Conservation (phyloP, 1,284 basidiomycete species). For the Bondarzewia mesenterica region DNA sequence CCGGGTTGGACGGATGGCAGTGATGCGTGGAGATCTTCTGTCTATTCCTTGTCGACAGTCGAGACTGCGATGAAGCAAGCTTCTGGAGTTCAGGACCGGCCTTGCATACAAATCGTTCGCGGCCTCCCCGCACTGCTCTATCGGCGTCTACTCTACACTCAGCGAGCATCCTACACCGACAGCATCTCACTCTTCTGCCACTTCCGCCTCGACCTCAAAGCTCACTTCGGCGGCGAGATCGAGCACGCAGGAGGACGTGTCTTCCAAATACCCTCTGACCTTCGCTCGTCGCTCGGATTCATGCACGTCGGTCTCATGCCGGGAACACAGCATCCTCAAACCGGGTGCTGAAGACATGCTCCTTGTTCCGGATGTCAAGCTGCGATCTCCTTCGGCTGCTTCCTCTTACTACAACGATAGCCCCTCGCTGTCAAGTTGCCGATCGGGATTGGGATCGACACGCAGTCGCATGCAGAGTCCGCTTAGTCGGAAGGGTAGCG, state of each 20-base stretch:
- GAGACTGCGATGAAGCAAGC: conserved; percentile 18
- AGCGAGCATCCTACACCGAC: conserved; percentile 23
- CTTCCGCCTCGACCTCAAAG: too few relatives aligned
- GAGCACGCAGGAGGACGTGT: conserved; percentile 33
- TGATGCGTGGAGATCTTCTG: conserved; percentile 52
- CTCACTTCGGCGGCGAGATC: conserved; percentile 10
- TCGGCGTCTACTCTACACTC: conserved; percentile 41
- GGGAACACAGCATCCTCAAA: conserved; percentile 44
- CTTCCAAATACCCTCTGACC: conserved; percentile 44
- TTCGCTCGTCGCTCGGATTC: conserved; percentile 45
- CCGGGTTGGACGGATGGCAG: conserved; percentile 66
- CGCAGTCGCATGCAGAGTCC: conserved; percentile 29
- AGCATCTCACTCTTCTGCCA: conserved; percentile 15
- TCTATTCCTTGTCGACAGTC: conserved; percentile 39
- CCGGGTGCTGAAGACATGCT: conserved; percentile 55
- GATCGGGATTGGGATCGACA: conserved; percentile 14
- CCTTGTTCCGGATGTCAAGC: conserved; percentile 56
- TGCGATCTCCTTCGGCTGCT: conserved; percentile 26
- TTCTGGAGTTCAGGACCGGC: conserved; percentile 16
- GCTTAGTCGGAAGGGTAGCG: conserved; percentile 27
- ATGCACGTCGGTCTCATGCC: conserved; percentile 29
- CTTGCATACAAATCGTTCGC: conserved; percentile 36
- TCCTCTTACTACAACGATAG: conserved; percentile 19
- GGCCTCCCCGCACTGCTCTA: conserved; percentile 38
- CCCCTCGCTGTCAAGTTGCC: conserved; percentile 17